phyloP scores from a whole-genome alignment of 805 yeast genomes.

The Kazachstania martiniae region DNA sequence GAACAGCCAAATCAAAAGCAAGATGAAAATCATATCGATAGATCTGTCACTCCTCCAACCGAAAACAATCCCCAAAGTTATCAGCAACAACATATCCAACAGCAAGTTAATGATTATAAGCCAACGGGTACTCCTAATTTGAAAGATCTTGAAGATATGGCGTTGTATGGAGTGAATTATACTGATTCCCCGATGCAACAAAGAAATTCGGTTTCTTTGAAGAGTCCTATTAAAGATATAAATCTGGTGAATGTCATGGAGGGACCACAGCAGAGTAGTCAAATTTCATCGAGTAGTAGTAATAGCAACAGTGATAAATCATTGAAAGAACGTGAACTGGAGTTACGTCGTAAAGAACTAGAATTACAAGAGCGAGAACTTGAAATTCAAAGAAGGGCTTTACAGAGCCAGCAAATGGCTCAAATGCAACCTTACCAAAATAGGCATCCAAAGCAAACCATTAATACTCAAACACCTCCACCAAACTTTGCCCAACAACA shows the following conservation, averaged over 20 bases:
- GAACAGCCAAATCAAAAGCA: background rate
- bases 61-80: too few relatives aligned
- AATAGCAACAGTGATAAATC: slow-evolving; percentile 8
- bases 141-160: slow-evolving; percentile 25
- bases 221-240: too few relatives aligned
- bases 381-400: slow-evolving; percentile 22
- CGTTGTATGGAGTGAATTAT: slow-evolving; percentile 22
- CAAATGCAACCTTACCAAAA: slow-evolving; percentile 4
- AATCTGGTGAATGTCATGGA: slow-evolving; percentile 2
- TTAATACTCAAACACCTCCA: slow-evolving; percentile 1
- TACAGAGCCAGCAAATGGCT: slow-evolving; percentile 11
- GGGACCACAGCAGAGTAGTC: slow-evolving; percentile 3
- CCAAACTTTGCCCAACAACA: slow-evolving; percentile 4
- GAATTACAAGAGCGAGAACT: slow-evolving; percentile 28
- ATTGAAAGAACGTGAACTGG: slow-evolving; percentile 24
- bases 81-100: too few relatives aligned
- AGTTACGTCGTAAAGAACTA: slow-evolving; percentile 24
- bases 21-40: background rate
- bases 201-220: background rate
- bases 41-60: background rate
- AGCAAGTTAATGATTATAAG: slow-evolving; percentile 6
- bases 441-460: slow-evolving; percentile 5
- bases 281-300: slow-evolving; percentile 6
- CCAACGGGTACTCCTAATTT: slow-evolving; percentile 25
- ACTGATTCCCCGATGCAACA: slow-evolving; percentile 18